A percentile compares a stretch with the other conserved stretches of the same genome.
These are phyloP conservation scores for Amphicarpaea edgeworthii DNA, from an alignment of 306 rosid genomes.

Conservation along the genomic window DNA sequence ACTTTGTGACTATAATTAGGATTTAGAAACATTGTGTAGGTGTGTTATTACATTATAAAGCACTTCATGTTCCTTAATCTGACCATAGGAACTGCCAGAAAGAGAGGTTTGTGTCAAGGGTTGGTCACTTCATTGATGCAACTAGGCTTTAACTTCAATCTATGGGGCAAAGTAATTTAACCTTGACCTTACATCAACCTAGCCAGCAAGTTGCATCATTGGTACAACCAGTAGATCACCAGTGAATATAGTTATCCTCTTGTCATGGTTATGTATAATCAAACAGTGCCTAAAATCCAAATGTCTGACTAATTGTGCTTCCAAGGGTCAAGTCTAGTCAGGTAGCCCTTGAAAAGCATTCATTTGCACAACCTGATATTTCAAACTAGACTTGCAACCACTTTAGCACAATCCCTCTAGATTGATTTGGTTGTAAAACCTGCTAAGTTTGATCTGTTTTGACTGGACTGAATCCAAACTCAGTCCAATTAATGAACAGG, in stretches of 20 bases:
- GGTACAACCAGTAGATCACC: not conserved
- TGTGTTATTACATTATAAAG: constrained; percentile 12
- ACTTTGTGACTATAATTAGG: constrained; percentile 8
- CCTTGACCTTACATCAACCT: not conserved
- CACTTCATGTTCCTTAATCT: constrained; percentile 5
- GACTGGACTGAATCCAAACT: not conserved
- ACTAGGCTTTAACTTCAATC: constrained; percentile 26
- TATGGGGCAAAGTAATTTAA: constrained; percentile 13
- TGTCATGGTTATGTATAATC: not conserved
- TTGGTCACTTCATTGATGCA: constrained; percentile 30
- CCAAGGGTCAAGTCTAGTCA: not conserved
- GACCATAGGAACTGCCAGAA: constrained; percentile 13
- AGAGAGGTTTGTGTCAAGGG: constrained; percentile 18
- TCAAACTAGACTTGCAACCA: not conserved
- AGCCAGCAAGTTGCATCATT: not conserved
- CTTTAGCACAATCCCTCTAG: not conserved
- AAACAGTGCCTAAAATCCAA: constrained; percentile 10
- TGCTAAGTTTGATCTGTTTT: not conserved
- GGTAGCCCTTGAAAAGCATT: not conserved
- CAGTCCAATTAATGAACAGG: constrained; percentile 15
- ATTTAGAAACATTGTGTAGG: not conserved
- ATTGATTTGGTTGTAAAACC: constrained; percentile 8
- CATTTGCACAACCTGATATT: not conserved
- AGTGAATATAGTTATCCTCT: not conserved
- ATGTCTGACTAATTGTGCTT: not conserved